Base-by-base conservation (phyloP, 192 early-diverging fungal genomes). In the Irineochytrium annulatum region DNA sequence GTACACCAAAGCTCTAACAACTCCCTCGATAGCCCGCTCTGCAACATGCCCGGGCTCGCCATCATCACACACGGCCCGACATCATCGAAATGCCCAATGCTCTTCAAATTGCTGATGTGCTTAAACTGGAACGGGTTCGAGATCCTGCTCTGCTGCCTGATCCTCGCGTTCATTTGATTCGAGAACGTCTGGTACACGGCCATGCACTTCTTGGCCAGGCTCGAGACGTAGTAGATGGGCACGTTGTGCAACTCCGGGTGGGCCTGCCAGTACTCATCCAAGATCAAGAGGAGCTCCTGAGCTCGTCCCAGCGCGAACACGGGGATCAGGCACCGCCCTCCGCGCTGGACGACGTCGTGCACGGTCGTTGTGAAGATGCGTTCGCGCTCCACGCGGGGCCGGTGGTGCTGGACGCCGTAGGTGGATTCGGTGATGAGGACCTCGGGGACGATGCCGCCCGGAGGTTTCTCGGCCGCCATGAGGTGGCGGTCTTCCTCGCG, bases 401-500 rank as follows among this genome's bases (percentile, higher is more conserved):
- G 90, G 66, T 97, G 92, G 60, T 87, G 91, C 67, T 97, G 94
- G 31, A 99, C 89, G 46, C 97, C 95, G 66, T 95, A 99, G 1
- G 97, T 99, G 30, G 87, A 89, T 65, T 99, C 97, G 49, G 89
- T 91, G 45, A 99, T 95, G 55, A 99, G 75, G 11, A 99, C 92
- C 58, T 97, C 93, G 8, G 92, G 84, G 24, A 83, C 67, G 0
- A 90, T 86, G n/a, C n/a, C n/a, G 63, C 75, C 74, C 22, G 82
- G 81, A 0, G 97, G 97, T 26, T 86, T 82, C 63, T 99, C 97
- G 3, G 95, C 97, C 1, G 94, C 90, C 82, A 95, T 92, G 55
- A 99, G 82, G 71, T 99, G 97, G 6, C 97, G 84, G 77, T 99
- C 97, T 72, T 99, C 96, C 74, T 99, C 96, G 37, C 95, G 88